phyloP scores from a whole-genome alignment of 202 grass and related monocot species.

The Setaria italica region DNA sequence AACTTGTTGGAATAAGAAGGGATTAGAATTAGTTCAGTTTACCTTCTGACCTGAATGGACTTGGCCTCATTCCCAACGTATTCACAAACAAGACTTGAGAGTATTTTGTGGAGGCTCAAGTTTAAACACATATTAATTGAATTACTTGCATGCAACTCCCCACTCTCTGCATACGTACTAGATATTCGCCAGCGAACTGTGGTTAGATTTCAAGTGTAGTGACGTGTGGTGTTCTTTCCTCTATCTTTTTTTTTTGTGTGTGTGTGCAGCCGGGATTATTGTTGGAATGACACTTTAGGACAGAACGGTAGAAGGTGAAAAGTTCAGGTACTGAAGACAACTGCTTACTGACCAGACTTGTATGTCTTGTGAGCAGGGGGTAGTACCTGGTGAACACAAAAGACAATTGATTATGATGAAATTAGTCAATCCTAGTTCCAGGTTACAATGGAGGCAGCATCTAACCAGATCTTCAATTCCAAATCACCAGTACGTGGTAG shows the following conservation, averaged over 20 bases:
- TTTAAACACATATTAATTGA: too few relatives aligned
- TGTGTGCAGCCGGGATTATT: not conserved
- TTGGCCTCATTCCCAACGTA: too few relatives aligned
- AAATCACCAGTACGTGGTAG: not conserved
- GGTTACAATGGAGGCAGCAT: not conserved
- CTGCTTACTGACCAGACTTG: not conserved
- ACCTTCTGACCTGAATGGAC: too few relatives aligned
- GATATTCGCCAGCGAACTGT: not conserved
- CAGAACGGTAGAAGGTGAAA: not conserved
- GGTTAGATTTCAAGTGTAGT: not conserved
- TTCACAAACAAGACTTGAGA: too few relatives aligned
- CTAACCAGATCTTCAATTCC: not conserved
- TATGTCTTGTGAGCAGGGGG: not conserved
- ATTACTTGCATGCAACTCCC: too few relatives aligned
- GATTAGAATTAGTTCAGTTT: too few relatives aligned
- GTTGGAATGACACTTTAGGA: not conserved
- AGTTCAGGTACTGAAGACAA: not conserved
- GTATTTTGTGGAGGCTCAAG: too few relatives aligned
- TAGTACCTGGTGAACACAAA: not conserved
- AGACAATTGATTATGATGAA: not conserved
- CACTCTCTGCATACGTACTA: too few relatives aligned
- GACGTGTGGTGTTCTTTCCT: not conserved
- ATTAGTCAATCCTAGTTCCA: not conserved
- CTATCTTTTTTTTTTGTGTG: too few relatives aligned
- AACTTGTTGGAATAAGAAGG: too few relatives aligned